Base-by-base conservation (phyloP, 1,284 basidiomycete genomes). In the Ustilago tritici region DNA sequence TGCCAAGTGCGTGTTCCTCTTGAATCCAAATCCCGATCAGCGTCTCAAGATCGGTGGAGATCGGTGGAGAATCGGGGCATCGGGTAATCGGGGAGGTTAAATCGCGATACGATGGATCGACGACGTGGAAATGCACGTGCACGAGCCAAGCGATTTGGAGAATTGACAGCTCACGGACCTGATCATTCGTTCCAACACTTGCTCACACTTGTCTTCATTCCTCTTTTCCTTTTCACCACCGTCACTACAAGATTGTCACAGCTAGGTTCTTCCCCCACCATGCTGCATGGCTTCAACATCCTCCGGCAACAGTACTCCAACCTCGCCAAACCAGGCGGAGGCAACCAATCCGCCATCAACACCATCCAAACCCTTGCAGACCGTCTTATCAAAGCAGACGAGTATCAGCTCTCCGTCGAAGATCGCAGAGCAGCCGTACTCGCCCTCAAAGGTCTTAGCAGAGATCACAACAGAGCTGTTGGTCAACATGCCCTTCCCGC, bases 371-470 rank as follows among this genome's bases (percentile, higher is more conserved):
- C 92, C 77, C 92, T 98, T 69, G 92, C 92, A 76, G 95, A 97
- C 85, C 89, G 94, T 56, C 91, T 99, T 8, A 6, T 54, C n/a
- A 65, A 78, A 32, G 71, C 71, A 28, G 65, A 72, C 4, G 66
- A 79, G 31, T 60, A 60, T 14, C 63, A 73, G 23, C 49, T 66
- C 34, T 28, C 57, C 49, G 52, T 77, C 43, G 80, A 95, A 50
- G 96, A 98, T 87, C 90, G 95, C 78, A 90, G 94, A 59, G 95
- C 95, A 19, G 93, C 95, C 0, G 92, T 99, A 10, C 89, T 98
- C 50, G 91, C 94, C 0, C 90, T 99, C 79, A 98, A 98, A 86
- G 95, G 95, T 15, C 90, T 98, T 56, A 89, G 92, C 55, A 90
- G 95, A 63, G 95, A 97, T 87, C 95, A 93, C 89, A 95, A 93